These are phyloP conservation scores for Melanogaster broomeanus DNA, from an alignment of 768 basidiomycete species.

Conservation along the genomic window DNA sequence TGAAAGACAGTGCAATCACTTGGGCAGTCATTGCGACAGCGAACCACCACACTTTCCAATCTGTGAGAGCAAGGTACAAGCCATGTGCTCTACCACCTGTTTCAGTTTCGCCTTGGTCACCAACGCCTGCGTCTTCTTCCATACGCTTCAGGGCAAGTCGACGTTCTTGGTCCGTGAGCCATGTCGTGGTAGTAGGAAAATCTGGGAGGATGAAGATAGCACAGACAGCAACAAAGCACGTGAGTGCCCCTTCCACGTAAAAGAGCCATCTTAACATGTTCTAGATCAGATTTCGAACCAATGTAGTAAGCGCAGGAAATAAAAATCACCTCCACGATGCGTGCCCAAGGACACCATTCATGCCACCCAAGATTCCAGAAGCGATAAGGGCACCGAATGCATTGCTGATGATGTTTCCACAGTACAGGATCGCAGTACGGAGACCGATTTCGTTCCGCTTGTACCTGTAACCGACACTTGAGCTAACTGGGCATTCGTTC, in stretches of 20 bases:
- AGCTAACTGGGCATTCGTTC: slow-evolving; percentile 29
- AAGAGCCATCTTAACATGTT: slow-evolving; percentile 46
- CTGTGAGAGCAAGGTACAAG: slow-evolving; percentile 60
- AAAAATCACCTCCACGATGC: slow-evolving; percentile 50
- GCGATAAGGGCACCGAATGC: slow-evolving; percentile 56
- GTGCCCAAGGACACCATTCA: slow-evolving; percentile 50
- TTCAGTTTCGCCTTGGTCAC: slow-evolving; percentile 52
- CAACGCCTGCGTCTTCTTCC: slow-evolving; percentile 65
- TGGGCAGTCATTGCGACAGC: slow-evolving; percentile 45
- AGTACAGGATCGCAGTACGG: slow-evolving; percentile 47
- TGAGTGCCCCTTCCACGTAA: slow-evolving; percentile 47
- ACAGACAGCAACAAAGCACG: slow-evolving; percentile 45
- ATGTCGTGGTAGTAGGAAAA: slow-evolving; percentile 41
- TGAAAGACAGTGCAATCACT: slow-evolving; percentile 65
- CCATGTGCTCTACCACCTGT: slow-evolving; percentile 42
- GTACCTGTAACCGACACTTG: slow-evolving; percentile 37
- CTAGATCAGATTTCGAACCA: slow-evolving; percentile 4
- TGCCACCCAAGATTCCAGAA: slow-evolving; percentile 45
- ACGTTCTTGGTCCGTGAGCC: slow-evolving; percentile 39
- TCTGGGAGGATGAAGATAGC: slow-evolving; percentile 52
- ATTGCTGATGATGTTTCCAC: slow-evolving; percentile 54
- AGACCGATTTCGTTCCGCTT: slow-evolving; percentile 45
- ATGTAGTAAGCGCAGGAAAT: slow-evolving; percentile 10
- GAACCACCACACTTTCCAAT: slow-evolving; percentile 85
- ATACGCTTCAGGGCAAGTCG: slow-evolving; percentile 57